Conservation (phyloP, 192 early-diverging fungal species). For the Backusella morwellensis region DNA sequence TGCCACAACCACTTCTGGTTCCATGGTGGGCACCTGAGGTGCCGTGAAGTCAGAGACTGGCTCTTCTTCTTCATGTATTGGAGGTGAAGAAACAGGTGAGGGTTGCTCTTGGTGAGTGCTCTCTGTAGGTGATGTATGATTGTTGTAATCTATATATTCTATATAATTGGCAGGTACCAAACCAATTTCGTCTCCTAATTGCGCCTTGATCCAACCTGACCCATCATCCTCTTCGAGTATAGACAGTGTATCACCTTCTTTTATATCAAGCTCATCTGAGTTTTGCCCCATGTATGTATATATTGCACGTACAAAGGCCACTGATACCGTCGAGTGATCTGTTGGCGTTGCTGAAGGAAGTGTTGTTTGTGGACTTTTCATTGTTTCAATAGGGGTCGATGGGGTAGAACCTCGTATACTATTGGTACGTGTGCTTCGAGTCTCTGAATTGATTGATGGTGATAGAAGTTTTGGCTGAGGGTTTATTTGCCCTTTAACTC, state of each 20-base stretch:
- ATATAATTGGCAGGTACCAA: conserved; percentile 56
- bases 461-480: conserved; percentile 21
- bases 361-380: neutral
- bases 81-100: too few species aligned
- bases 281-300: conserved; percentile 59
- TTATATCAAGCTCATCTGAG: conserved; percentile 55
- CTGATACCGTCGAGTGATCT: neutral
- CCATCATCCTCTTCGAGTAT: conserved; percentile 59
- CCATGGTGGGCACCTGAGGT: neutral
- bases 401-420: conserved; percentile 2
- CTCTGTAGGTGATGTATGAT: neutral
- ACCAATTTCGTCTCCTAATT: conserved; percentile 18
- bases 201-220: conserved; percentile 58
- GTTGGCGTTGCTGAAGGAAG: neutral
- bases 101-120: neutral
- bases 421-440: neutral
- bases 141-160: neutral
- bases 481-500: conserved; percentile 50
- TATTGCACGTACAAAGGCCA: conserved; percentile 39
- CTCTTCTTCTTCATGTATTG: neutral
- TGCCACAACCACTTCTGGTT: conserved; percentile 17
- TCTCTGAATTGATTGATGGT: neutral
- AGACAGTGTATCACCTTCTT: conserved; percentile 51
- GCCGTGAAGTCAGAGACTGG: neutral
- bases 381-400: conserved; percentile 12